These are phyloP conservation scores for Galeopsis tetrahit DNA, from an alignment of 257 asterid species.

Conservation along the genomic window DNA sequence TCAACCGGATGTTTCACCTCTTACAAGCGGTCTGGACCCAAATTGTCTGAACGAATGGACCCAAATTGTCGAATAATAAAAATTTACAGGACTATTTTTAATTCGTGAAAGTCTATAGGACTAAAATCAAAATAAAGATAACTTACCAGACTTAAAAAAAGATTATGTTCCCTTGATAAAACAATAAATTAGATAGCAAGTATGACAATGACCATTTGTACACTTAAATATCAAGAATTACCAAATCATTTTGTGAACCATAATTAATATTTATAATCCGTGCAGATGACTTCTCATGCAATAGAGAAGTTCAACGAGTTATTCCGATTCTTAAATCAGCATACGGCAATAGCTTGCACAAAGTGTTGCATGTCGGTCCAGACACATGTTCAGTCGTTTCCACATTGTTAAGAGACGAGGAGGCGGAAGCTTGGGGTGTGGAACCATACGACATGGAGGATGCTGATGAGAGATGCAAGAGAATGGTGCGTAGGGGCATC, in stretches of 20 bases:
- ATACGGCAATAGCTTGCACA: slow-evolving; percentile 45
- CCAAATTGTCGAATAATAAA: too few relatives aligned
- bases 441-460: slow-evolving; percentile 55
- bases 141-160: too few relatives aligned
- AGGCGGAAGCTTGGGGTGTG: slow-evolving; percentile 49
- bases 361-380: slow-evolving; percentile 50
- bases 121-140: too few relatives aligned
- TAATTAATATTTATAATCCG: background rate
- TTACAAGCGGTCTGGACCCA: too few relatives aligned
- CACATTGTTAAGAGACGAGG: slow-evolving; percentile 36
- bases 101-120: too few relatives aligned
- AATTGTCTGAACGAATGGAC: too few relatives aligned
- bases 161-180: background rate
- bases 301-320: slow-evolving; percentile 39
- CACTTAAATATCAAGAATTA: background rate
- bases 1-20: too few relatives aligned
- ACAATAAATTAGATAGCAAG: background rate
- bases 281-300: slow-evolving; percentile 47
- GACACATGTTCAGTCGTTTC: slow-evolving; percentile 47
- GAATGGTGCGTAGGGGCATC: slow-evolving; percentile 43
- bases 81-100: too few relatives aligned
- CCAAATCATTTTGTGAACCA: background rate
- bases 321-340: slow-evolving; percentile 47
- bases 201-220: background rate
- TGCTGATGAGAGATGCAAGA: slow-evolving; percentile 43